phyloP scores from a whole-genome alignment of 768 basidiomycete genomes.

The Amanita phalloides region DNA sequence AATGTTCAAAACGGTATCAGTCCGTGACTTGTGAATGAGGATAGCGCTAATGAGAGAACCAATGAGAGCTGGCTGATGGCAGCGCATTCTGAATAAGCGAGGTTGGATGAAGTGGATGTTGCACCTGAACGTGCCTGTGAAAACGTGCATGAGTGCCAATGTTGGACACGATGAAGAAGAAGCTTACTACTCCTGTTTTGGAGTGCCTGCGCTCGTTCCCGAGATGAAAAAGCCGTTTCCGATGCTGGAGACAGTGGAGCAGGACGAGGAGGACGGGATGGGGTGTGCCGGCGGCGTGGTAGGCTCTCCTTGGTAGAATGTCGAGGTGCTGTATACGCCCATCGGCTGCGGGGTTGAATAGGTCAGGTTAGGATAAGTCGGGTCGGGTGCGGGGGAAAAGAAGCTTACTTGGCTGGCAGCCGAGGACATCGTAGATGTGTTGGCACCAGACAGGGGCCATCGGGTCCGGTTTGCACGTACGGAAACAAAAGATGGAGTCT shows the following conservation, averaged over 20 bases:
- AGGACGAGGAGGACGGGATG: constrained; percentile 47
- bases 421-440: constrained; percentile 48
- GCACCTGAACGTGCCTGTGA: background rate
- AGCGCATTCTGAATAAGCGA: constrained; percentile 5
- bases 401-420: constrained; percentile 34
- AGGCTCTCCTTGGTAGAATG: constrained; percentile 54
- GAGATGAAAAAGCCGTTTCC: constrained; percentile 31
- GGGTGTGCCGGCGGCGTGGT: constrained; percentile 47
- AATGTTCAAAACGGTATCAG: no score
- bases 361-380: background rate
- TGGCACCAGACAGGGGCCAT: constrained; percentile 45
- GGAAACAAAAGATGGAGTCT: constrained; percentile 55
- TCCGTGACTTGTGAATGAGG: constrained; percentile 5
- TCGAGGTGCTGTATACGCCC: constrained; percentile 61
- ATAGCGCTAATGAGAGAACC: constrained; percentile 16
- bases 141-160: background rate
- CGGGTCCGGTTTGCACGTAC: constrained; percentile 48
- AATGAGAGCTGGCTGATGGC: constrained; percentile 11
- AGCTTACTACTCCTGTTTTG: background rate
- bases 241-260: constrained; percentile 41
- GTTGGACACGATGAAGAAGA: background rate
- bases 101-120: constrained; percentile 6
- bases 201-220: constrained; percentile 14
- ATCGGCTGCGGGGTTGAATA: constrained; percentile 30
- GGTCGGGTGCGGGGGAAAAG: background rate